Conservation (phyloP, 2,329 filamentous ascomycete genomes). For the Sarocladium brachiariae region DNA sequence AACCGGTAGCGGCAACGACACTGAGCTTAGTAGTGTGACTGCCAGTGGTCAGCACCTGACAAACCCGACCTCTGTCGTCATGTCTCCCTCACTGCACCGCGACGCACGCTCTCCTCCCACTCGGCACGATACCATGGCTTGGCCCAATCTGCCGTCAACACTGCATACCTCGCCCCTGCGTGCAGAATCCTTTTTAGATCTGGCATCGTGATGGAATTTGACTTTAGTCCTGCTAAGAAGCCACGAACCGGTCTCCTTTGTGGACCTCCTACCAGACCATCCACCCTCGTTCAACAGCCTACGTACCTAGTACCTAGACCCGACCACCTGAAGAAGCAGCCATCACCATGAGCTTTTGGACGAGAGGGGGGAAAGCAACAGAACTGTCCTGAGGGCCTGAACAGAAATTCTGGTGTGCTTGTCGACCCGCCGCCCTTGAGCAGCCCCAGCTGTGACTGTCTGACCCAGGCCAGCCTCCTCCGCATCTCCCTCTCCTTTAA, state of each 20-base stretch:
- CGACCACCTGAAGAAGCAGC: too few relatives aligned
- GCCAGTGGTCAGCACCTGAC: too few relatives aligned
- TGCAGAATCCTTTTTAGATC: neutral
- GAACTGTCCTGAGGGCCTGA: too few relatives aligned
- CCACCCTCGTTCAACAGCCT: neutral
- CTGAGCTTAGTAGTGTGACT: too few relatives aligned
- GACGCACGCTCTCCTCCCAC: neutral
- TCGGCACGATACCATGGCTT: neutral
- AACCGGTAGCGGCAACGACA: too few relatives aligned
- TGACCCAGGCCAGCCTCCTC: conserved; percentile 1
- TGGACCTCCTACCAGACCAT: neutral
- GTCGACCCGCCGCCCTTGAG: too few relatives aligned
- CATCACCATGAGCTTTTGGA: too few relatives aligned
- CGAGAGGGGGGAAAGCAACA: too few relatives aligned
- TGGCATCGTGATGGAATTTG: neutral
- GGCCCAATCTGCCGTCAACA: neutral
- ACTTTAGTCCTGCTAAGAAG: neutral
- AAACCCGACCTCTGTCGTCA: too few relatives aligned
- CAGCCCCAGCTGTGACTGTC: neutral
- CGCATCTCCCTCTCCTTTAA: neutral
- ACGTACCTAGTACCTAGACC: too few relatives aligned
- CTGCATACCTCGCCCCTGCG: neutral
- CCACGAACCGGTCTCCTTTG: neutral
- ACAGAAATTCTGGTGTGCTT: too few relatives aligned
- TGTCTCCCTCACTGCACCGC: too few relatives aligned